Base-by-base conservation (phyloP, 768 basidiomycete species). In the Filobasidium floriforme region DNA sequence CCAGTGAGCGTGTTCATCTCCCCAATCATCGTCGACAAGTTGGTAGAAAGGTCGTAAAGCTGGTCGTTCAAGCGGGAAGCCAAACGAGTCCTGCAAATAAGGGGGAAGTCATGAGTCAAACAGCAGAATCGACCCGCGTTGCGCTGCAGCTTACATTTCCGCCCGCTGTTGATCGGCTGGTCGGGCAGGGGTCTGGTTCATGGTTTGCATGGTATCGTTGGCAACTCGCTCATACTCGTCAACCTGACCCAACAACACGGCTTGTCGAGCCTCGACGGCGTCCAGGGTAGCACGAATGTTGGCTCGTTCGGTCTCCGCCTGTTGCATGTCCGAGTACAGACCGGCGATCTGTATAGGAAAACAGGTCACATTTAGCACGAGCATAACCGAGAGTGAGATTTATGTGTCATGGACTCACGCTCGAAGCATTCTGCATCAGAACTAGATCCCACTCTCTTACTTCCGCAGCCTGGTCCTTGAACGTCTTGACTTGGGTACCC, bases 401-500 rank as follows among this genome's bases (percentile, higher is more conserved):
- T 49, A 22, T 22, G 2, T 2, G 14, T 49, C 46, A 12, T 49
- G 18, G 26, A 68, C 67, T 52, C 41, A 68, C 63, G 37, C 62
- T 63, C 44, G 51, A 41, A 41, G 63, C 63, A 41, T 68, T 68
- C 26, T 65, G 46, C 60, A 68, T 65, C 60, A 68, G 59, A 28
- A 65, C 64, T 63, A 61, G 61, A 59, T 68, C 67, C 67, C 67
- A 68, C 24, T 68, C 60, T 18, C 67, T 57, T 12, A 68, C 67
- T 41, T 68, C 67, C 9, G 60, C 60, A 24, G 63, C 67, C 26
- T 63, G 62, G 18, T 63, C 62, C 46, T 68, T 62, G 57, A 68
- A 68, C 37, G 55, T 59, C 41, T 54, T 22, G 24, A 65, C 67
- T 29, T 63, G 49, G 28, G 59, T 51, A 29, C 60, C 67, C 37